These are phyloP conservation scores for Salvia rosmarinus DNA, from an alignment of 257 asterid genomes.

Conservation along the genomic window DNA sequence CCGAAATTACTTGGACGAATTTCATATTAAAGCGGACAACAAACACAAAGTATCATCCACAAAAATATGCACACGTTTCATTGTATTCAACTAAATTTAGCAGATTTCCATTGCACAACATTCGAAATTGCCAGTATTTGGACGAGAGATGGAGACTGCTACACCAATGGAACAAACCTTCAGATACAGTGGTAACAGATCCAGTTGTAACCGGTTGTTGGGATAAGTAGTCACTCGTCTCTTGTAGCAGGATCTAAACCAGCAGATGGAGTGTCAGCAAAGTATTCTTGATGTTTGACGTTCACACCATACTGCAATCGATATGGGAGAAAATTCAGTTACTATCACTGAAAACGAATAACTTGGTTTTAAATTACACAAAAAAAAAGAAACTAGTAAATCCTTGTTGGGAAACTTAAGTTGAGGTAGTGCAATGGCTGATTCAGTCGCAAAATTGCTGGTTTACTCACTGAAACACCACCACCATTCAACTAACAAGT, in stretches of 20 bases:
- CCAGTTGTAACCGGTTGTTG: background rate
- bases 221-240: slow-evolving; percentile 54
- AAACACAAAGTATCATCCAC: slow-evolving; percentile 16
- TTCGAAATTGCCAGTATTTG: background rate
- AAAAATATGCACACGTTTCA: slow-evolving; percentile 21
- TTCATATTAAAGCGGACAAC: background rate
- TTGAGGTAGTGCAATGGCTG: background rate
- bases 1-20: background rate
- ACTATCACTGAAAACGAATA: background rate
- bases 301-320: slow-evolving; percentile 85
- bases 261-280: slow-evolving; percentile 88
- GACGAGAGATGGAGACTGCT: background rate
- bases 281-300: slow-evolving; percentile 93
- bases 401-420: too few relatives aligned
- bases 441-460: background rate
- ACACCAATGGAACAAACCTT: slow-evolving; percentile 3
- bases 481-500: background rate
- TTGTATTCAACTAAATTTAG: background rate
- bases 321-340: slow-evolving; percentile 23
- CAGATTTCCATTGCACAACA: background rate
- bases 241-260: slow-evolving; percentile 75
- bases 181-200: slow-evolving; percentile 9
- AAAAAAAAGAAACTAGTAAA: background rate
- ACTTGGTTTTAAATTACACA: background rate
- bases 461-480: background rate